Evolutionary conservation across 202 grass and related monocot genomes (phyloP), one percentile per base, ranked within the genome.

Genomic region (Zoysia matrella): DNA sequence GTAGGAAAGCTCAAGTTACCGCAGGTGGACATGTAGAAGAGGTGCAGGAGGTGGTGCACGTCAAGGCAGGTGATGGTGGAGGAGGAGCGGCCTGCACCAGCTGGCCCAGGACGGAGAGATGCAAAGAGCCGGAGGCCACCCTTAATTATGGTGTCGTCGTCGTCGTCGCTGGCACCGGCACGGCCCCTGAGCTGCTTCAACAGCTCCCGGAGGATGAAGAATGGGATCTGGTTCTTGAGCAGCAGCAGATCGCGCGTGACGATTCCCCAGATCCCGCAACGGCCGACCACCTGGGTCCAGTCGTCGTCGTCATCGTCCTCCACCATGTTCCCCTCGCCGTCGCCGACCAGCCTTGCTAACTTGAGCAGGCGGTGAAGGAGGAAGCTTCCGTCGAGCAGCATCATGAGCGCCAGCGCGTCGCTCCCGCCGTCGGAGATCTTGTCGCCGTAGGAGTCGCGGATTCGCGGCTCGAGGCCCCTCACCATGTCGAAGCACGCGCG

Each of bases 21-120:
- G 22, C 22, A 22, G 22, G 22, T 47, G 18, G 73, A 78, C 5
- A 15, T n/a, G 65, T 85, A 53, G 46, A 83, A 64, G 0, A 88
- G 53, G 46, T 88, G 79, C 7, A 88, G 73, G 6, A 83, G 49
- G 77, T 88, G 85, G 45, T 65, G 79, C 40, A 79, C 48, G 22
- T 22, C 22, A 0, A 43, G 1, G 30, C 1, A 0, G 49, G 6
- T 3, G 11, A 7, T 0, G 53, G 52, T 56, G 48, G 2, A 1
- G 11, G 3, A 8, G 8, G 11, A 3, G 8, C 11, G 8, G 13
- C 12, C 3, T 1, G 22, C 22, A 22, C 22, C 22, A 22, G 7
- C 6, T 0, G 4, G 6, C 5, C 46, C 46, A 3, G 53, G 78
- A 62, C 76, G 62, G 46, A 82, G 69, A 2, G 52, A 58, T 10